Evolutionary conservation across 768 basidiomycete genomes (phyloP).

Genomic region (Leccinum subgranulosum): DNA sequence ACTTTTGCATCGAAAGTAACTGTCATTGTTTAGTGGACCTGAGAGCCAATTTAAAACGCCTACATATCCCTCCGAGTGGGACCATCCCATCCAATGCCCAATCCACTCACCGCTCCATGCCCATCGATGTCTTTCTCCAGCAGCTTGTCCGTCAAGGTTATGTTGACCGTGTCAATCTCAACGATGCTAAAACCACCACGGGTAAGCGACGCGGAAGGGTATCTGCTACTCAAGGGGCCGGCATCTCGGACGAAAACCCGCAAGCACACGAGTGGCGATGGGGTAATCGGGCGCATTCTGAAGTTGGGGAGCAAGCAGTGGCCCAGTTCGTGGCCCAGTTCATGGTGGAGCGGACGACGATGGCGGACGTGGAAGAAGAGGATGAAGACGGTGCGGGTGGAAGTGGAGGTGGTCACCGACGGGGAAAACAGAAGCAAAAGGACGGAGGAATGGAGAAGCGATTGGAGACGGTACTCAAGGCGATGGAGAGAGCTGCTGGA

Average conservation of each 20-base stretch:
- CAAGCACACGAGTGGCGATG: conserved; percentile 74
- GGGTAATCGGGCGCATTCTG: conserved; percentile 62
- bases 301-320: conserved; percentile 67
- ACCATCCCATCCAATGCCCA: conserved; percentile 50
- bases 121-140: conserved; percentile 65
- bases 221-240: conserved; percentile 36
- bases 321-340: conserved; percentile 78
- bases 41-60: conserved; percentile 61
- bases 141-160: conserved; percentile 69
- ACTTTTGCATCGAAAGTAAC: background rate
- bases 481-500: conserved; percentile 57
- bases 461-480: conserved; percentile 42
- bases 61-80: conserved; percentile 54
- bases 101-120: conserved; percentile 47
- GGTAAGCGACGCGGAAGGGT: conserved; percentile 57
- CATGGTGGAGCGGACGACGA: conserved; percentile 35
- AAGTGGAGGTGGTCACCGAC: background rate
- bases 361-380: conserved; percentile 19
- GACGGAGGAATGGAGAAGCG: conserved; percentile 16
- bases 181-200: conserved; percentile 43
- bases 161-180: conserved; percentile 63
- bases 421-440: background rate
- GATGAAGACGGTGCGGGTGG: conserved; percentile 9
- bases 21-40: conserved; percentile 57
- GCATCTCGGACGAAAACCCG: conserved; percentile 6